Evolutionary conservation across 805 yeast species (phyloP).

Genomic region (Spathaspora sp.): DNA sequence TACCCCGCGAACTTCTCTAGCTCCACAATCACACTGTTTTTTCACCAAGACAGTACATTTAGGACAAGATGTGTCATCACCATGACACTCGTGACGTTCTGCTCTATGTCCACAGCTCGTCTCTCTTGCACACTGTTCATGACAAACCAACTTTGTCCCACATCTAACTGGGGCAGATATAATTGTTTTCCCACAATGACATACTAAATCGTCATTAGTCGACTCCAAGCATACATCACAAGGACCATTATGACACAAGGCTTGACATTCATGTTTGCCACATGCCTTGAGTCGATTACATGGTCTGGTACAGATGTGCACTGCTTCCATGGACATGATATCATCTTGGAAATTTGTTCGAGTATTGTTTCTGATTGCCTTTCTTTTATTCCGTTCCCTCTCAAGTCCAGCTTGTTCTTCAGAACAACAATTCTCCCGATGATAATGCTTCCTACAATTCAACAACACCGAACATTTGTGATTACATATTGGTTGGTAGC

Average conservation of each 20-base stretch:
- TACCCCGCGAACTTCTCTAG: slow-evolving; percentile 51
- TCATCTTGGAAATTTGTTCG: slow-evolving; percentile 37
- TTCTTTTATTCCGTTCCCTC: slow-evolving; percentile 52
- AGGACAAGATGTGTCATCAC: slow-evolving; percentile 62
- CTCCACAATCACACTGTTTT: slow-evolving; percentile 63
- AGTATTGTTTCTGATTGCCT: slow-evolving; percentile 45
- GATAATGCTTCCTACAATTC: slow-evolving; percentile 80
- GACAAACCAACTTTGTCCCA: slow-evolving; percentile 66
- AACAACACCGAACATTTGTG: slow-evolving; percentile 71
- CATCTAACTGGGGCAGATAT: slow-evolving; percentile 82
- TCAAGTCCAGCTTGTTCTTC: slow-evolving; percentile 58
- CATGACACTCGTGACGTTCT: slow-evolving; percentile 74
- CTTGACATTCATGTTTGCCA: slow-evolving; percentile 58
- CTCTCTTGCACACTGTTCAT: slow-evolving; percentile 57
- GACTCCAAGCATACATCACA: slow-evolving; percentile 81
- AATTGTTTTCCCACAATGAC: slow-evolving; percentile 78
- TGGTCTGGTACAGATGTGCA: slow-evolving; percentile 65
- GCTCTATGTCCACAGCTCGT: slow-evolving; percentile 67
- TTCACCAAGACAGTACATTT: slow-evolving; percentile 62
- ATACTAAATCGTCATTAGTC: slow-evolving; percentile 70
- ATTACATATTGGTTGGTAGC: slow-evolving; percentile 56
- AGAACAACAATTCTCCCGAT: slow-evolving; percentile 65
- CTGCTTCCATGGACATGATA: slow-evolving; percentile 60
- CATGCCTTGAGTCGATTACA: slow-evolving; percentile 66
- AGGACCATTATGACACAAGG: slow-evolving; percentile 74